Conservation (phyloP, 106 monocot genomes). For the Alisma plantagoaquatica region DNA sequence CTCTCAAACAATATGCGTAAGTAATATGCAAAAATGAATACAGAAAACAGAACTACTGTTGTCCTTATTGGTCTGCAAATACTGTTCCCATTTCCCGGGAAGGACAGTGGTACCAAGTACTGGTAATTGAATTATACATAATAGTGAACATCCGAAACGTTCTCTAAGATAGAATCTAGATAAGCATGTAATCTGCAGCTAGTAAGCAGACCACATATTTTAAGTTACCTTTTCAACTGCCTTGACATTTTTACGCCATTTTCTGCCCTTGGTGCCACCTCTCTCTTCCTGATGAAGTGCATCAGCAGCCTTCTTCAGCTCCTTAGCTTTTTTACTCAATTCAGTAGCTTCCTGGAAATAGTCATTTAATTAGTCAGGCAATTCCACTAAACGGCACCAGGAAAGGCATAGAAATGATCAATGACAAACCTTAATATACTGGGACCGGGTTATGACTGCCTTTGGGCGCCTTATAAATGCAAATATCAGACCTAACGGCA, state of each 20-base stretch:
- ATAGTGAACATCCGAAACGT: too few relatives aligned
- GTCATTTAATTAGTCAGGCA: background rate
- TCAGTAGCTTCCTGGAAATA: constrained; percentile 89
- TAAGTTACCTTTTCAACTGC: constrained; percentile 68
- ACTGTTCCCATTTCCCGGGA: background rate
- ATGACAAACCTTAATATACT: constrained; percentile 81
- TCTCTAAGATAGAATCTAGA: background rate
- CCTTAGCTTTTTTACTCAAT: constrained; percentile 85
- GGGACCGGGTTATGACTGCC: constrained; percentile 96
- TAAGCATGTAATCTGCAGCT: background rate
- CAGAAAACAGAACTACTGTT: background rate
- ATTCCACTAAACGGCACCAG: background rate
- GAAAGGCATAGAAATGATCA: background rate
- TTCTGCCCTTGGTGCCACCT: constrained; percentile 76
- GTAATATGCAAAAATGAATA: too few relatives aligned
- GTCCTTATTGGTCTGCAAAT: background rate
- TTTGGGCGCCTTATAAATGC: constrained; percentile 87
- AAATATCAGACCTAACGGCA: constrained; percentile 82
- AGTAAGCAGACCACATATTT: background rate
- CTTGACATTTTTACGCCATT: constrained; percentile 98
- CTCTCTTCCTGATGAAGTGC: constrained; percentile 84
- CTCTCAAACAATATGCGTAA: too few relatives aligned
- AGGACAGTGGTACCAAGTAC: background rate
- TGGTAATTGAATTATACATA: too few relatives aligned
- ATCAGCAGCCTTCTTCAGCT: constrained; percentile 84